A percentile compares a stretch with the other conserved stretches of the same genome.
These are phyloP conservation scores for Aspergillus awamori DNA, from an alignment of 2,329 filamentous ascomycete genomes.

Conservation along the genomic window DNA sequence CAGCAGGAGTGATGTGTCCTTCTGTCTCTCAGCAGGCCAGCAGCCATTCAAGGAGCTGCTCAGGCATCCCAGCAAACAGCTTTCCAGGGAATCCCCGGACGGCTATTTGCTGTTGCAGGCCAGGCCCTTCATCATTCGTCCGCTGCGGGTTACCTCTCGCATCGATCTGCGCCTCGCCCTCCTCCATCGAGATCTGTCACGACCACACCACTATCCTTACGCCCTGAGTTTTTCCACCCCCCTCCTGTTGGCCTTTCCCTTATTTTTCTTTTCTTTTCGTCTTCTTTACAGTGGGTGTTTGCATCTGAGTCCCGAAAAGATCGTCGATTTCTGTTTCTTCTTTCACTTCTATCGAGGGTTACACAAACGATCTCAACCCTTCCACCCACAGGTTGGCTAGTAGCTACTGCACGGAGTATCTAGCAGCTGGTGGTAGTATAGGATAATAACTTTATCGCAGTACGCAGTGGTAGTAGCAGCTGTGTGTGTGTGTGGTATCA, in stretches of 20 bases:
- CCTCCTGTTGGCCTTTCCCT: constrained; percentile 7
- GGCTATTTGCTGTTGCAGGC: constrained; percentile 10
- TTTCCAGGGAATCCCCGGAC: constrained; percentile 6
- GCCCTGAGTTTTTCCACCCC: not conserved
- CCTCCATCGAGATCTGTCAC: constrained; percentile 21
- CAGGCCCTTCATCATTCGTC: not conserved
- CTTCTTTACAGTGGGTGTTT: not conserved
- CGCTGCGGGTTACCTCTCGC: constrained; percentile 3
- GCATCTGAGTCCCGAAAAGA: not conserved
- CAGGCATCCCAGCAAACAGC: constrained; percentile 3
- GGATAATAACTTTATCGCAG: no score
- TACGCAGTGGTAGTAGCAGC: no score
- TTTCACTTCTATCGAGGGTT: not conserved
- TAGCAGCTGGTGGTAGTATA: no score
- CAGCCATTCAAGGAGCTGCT: constrained; percentile 6
- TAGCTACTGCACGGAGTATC: no score
- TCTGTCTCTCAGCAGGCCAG: not conserved
- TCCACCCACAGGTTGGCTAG: not conserved
- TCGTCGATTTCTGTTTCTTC: not conserved
- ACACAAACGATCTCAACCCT: not conserved
- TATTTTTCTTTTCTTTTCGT: not conserved
- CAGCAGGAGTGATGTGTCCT: constrained; percentile 5
- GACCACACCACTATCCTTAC: constrained; percentile 11
- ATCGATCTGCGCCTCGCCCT: constrained; percentile 14
- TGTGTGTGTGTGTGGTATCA: no score